Evolutionary conservation across 345 rosid species (phyloP).

Genomic region (Populus simonii): DNA sequence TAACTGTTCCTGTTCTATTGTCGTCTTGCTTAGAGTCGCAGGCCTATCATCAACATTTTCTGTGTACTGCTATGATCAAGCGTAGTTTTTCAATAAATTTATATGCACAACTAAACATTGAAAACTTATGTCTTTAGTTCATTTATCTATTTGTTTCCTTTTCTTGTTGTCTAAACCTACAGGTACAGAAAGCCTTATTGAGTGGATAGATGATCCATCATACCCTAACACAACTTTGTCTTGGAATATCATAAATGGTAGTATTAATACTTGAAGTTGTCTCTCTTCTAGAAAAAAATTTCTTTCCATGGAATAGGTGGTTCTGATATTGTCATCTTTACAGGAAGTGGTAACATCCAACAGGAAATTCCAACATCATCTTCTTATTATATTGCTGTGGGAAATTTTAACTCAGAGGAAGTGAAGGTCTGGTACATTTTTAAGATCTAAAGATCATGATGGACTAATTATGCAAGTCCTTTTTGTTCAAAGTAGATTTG

Average conservation of each 20-base stretch:
- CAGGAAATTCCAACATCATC: conserved; percentile 39
- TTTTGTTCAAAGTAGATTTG: neutral
- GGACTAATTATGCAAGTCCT: neutral
- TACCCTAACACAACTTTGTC: conserved; percentile 55
- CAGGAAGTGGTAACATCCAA: conserved; percentile 52
- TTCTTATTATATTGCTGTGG: conserved; percentile 47
- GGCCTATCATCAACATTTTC: neutral
- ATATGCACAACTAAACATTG: neutral
- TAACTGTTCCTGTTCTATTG: neutral
- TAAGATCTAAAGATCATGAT: neutral
- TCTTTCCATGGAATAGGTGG: neutral
- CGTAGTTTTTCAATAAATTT: neutral
- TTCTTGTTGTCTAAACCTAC: conserved; percentile 8
- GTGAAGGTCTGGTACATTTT: conserved; percentile 39
- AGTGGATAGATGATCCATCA: conserved; percentile 60
- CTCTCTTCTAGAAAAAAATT: neutral
- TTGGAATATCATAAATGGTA: conserved; percentile 54
- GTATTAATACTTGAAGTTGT: neutral
- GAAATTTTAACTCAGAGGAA: conserved; percentile 48
- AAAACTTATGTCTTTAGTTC: neutral
- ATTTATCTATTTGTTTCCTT: neutral
- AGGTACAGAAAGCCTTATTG: conserved; percentile 45
- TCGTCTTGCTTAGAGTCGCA: neutral
- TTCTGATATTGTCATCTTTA: conserved; percentile 6
- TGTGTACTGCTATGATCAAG: neutral